Evolutionary conservation across 306 rosid genomes (phyloP).

Genomic region (Rosa lucieae): DNA sequence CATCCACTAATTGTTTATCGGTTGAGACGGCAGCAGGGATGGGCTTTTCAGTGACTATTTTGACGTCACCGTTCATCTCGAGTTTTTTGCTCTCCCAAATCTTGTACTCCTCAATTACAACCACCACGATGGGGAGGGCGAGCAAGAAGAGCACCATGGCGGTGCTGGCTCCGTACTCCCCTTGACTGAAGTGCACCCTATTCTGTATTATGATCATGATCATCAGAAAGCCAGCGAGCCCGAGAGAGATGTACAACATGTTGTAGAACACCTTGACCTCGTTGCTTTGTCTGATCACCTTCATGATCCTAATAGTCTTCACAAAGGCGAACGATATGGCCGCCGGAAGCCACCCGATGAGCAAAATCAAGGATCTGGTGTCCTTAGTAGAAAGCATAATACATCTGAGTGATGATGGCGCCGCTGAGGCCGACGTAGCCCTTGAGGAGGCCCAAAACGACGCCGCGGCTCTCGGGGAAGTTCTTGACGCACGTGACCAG

Average conservation of each 20-base stretch:
- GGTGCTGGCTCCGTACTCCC: conserved; percentile 44
- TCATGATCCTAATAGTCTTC: conserved; percentile 45
- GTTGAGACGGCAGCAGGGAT: neutral
- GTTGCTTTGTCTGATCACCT: conserved; percentile 34
- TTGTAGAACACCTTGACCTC: conserved; percentile 51
- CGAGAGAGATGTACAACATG: conserved; percentile 55
- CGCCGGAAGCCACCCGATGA: conserved; percentile 60
- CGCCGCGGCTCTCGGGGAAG: conserved; percentile 54
- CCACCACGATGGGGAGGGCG: conserved; percentile 41
- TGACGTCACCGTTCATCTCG: conserved; percentile 8
- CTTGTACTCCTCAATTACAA: conserved; percentile 44
- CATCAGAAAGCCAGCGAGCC: conserved; percentile 61
- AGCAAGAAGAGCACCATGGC: conserved; percentile 42
- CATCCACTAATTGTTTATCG: neutral
- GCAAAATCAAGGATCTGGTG: conserved; percentile 39
- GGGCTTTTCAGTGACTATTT: conserved; percentile 28
- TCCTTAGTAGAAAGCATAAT: conserved; percentile 46
- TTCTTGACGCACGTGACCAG: conserved; percentile 58
- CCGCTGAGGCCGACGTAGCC: conserved; percentile 67
- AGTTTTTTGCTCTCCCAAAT: conserved; percentile 15
- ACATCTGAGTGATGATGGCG: conserved; percentile 54
- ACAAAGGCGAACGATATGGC: conserved; percentile 45
- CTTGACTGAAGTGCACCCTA: conserved; percentile 20
- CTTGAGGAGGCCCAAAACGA: conserved; percentile 48
- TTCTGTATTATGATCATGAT: conserved; percentile 49